Base-by-base conservation (phyloP, 257 asterid species). In the Ehretia macrophylla region DNA sequence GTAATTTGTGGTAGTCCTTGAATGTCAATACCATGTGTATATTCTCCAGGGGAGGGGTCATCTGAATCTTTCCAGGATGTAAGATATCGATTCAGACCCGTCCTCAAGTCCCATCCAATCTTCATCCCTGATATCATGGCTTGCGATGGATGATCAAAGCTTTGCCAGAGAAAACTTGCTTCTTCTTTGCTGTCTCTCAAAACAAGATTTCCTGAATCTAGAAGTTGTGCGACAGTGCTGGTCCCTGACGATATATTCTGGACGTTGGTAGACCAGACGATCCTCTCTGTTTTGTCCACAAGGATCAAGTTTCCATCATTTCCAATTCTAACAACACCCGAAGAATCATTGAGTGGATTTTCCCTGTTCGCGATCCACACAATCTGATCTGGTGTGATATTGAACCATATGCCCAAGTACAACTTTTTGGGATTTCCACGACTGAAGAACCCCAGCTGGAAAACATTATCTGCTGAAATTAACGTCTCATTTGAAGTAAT, bases 31-130 rank as follows among this genome's bases (percentile, higher is more conserved):
- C 35, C 35, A 27, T 27, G 35, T 27, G 35, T 27, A 27, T 27
- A 27, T 27, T 27, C 35, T 27, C 35, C 35, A 27, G 79, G 47
- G 14, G 83, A 72, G 0, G 96, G 97, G 51, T 90, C 97, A 17
- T 68, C 77, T 27, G 35, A 6, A 82, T 27, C 6, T 27, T 27
- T 27, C 35, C 35, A 27, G 6, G 35, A 27, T 6, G 35, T 27
- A 27, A 27, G 35, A 3, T 27, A 1, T 27, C 35, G 35, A 27
- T 27, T 27, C 4, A 27, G 35, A 27, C 35, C 35, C 4, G 35
- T 27, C 35, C 35, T 27, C 35, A 27, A 27, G 35, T 27, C 35
- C 35, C 35, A 27, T 27, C 35, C 35, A 3, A 27, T 3, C 35
- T 27, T 27, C 35, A 27, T 27, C 4, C 35, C 35, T 1, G 35